phyloP scores from a whole-genome alignment of 768 basidiomycete genomes.

The Pulveroboletus ravenelii region DNA sequence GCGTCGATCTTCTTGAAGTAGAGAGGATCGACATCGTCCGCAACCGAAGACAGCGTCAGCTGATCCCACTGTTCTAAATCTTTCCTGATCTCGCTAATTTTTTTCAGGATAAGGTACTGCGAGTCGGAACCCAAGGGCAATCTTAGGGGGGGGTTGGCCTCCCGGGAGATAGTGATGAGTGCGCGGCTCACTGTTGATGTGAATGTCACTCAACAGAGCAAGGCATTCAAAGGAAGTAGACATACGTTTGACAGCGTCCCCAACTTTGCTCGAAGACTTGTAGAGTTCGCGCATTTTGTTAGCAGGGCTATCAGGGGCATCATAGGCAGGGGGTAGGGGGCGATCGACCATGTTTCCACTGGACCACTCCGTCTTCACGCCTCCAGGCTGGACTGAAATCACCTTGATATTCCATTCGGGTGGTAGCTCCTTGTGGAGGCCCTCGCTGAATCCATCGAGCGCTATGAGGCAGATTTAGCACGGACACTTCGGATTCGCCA shows the following conservation, averaged over 20 bases:
- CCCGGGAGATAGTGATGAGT: slow-evolving; percentile 15
- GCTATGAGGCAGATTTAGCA: slow-evolving; percentile 6
- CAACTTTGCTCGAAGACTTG: not conserved
- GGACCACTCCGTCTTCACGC: slow-evolving; percentile 12
- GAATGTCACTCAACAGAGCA: not conserved
- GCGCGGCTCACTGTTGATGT: slow-evolving; percentile 11
- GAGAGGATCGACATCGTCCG: slow-evolving; percentile 17
- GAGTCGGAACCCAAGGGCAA: slow-evolving; percentile 18
- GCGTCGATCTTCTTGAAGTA: slow-evolving; percentile 7
- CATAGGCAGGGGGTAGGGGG: slow-evolving; percentile 15
- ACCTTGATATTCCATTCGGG: slow-evolving; percentile 28
- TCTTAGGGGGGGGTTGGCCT: slow-evolving; percentile 18
- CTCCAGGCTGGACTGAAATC: slow-evolving; percentile 19
- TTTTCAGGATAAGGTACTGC: slow-evolving; percentile 13
- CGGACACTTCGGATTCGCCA: not conserved
- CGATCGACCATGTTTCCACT: slow-evolving; percentile 18
- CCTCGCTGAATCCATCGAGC: slow-evolving; percentile 25
- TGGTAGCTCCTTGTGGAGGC: slow-evolving; percentile 18
- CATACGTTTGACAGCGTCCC: slow-evolving; percentile 14
- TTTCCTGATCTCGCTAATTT: slow-evolving; percentile 15
- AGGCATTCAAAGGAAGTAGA: not conserved
- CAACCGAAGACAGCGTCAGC: slow-evolving; percentile 15
- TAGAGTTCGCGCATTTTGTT: slow-evolving; percentile 9
- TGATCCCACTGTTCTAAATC: slow-evolving; percentile 1
- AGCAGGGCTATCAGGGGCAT: slow-evolving; percentile 12